Evolutionary conservation across 2,329 filamentous ascomycete genomes (phyloP).

Genomic region (Talaromyces sp.): DNA sequence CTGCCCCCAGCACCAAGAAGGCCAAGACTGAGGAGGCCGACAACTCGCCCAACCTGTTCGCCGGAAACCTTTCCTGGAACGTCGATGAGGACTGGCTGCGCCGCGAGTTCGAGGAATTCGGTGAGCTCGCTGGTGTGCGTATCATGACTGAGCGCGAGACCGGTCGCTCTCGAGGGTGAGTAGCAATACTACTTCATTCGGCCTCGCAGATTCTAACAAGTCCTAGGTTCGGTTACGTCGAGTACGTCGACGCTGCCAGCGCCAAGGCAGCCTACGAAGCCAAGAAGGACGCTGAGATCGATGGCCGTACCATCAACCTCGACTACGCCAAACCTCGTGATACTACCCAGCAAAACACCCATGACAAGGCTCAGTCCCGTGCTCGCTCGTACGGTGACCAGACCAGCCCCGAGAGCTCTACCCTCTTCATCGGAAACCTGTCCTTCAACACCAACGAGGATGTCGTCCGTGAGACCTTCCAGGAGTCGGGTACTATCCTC

Average conservation of each 20-base stretch:
- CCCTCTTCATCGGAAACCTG: slow-evolving; percentile 87
- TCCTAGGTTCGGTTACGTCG: slow-evolving; percentile 76
- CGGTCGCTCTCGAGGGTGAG: slow-evolving; percentile 74
- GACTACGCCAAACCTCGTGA: slow-evolving; percentile 68
- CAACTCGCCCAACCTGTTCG: slow-evolving; percentile 63
- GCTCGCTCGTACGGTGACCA: slow-evolving; percentile 64
- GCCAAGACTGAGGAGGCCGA: slow-evolving; percentile 50
- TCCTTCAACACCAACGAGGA: slow-evolving; percentile 79
- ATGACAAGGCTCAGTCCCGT: slow-evolving; percentile 53
- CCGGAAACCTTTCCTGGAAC: slow-evolving; percentile 86
- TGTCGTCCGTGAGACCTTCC: slow-evolving; percentile 66
- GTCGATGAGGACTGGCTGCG: slow-evolving; percentile 77
- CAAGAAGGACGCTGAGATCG: slow-evolving; percentile 69
- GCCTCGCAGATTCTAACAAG: not conserved
- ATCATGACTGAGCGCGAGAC: slow-evolving; percentile 77
- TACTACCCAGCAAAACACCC: slow-evolving; percentile 52
- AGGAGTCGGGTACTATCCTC: slow-evolving; percentile 62
- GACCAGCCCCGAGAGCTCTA: slow-evolving; percentile 73
- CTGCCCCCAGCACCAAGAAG: slow-evolving; percentile 50
- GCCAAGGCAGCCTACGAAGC: slow-evolving; percentile 67
- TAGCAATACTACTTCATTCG: slow-evolving; percentile 8
- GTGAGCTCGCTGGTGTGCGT: slow-evolving; percentile 65
- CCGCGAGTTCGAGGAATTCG: slow-evolving; percentile 74
- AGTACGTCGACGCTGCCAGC: slow-evolving; percentile 64
- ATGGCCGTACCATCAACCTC: slow-evolving; percentile 69